These are phyloP conservation scores for Podosphaera aphanis DNA, from an alignment of 2,329 filamentous ascomycete species.

Conservation along the genomic window DNA sequence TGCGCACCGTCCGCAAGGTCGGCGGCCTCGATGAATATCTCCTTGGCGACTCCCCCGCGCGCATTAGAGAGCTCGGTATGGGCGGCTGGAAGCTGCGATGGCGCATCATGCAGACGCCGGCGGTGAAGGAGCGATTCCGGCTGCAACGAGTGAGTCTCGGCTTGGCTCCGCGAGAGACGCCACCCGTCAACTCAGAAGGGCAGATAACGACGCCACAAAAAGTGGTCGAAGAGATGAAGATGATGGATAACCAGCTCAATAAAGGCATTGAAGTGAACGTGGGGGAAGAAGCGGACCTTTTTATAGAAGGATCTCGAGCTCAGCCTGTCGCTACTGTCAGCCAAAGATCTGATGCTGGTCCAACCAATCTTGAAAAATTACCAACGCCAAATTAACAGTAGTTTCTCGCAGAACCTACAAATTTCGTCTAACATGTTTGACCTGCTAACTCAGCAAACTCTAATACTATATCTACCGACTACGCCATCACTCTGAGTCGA, in stretches of 20 bases:
- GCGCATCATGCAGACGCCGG: constrained; percentile 61
- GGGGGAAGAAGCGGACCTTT: not conserved
- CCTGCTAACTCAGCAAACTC: no score
- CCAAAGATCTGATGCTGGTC: no score
- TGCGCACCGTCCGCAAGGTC: constrained; percentile 56
- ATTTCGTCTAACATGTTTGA: no score
- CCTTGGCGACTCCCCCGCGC: constrained; percentile 49
- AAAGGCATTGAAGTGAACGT: constrained; percentile 17
- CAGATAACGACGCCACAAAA: constrained; percentile 15
- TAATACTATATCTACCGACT: no score
- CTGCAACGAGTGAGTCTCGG: constrained; percentile 42
- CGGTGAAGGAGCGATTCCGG: constrained; percentile 41
- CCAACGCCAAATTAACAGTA: no score
- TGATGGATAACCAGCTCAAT: constrained; percentile 22
- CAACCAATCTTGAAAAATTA: no score
- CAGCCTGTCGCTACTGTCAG: no score
- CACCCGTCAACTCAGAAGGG: constrained; percentile 17
- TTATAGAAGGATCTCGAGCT: no score
- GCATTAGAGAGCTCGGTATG: constrained; percentile 69
- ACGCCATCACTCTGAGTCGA: no score
- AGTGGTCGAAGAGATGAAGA: constrained; percentile 17
- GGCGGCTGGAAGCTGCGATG: constrained; percentile 79
- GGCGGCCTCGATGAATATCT: constrained; percentile 86
- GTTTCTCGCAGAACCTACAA: no score
- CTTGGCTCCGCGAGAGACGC: constrained; percentile 26